Percentiles rank a stretch among this genome's conserved stretches.
These are phyloP conservation scores for Candida sphagnicola DNA, from an alignment of 805 yeast genomes.

Conservation along the genomic window DNA sequence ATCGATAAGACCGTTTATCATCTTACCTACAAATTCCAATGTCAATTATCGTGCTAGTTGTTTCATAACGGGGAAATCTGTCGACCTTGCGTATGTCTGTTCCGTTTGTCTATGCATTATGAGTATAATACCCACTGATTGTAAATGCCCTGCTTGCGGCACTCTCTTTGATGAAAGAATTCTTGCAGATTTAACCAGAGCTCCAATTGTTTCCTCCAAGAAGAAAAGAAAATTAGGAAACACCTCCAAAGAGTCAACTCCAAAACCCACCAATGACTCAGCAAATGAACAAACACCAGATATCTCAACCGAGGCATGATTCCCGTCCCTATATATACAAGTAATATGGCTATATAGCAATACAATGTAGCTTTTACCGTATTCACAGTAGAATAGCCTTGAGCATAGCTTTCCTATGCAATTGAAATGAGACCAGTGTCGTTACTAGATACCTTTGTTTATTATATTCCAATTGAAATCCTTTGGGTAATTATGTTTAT, in stretches of 20 bases:
- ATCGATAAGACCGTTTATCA: constrained; percentile 65
- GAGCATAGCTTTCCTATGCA: too few relatives aligned
- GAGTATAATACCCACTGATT: constrained; percentile 63
- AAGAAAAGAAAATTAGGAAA: constrained; percentile 31
- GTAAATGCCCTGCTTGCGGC: constrained; percentile 82
- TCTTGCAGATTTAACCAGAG: constrained; percentile 52
- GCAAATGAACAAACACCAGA: neutral
- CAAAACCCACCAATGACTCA: neutral
- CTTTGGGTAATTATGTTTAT: constrained; percentile 47
- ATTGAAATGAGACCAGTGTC: too few relatives aligned
- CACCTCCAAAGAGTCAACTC: constrained; percentile 2
- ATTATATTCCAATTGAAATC: constrained; percentile 26
- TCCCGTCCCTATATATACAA: too few relatives aligned
- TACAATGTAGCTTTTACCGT: too few relatives aligned
- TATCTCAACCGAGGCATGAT: neutral
- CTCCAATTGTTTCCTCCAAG: constrained; percentile 49
- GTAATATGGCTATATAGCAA: too few relatives aligned
- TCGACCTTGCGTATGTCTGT: constrained; percentile 93
- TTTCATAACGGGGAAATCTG: constrained; percentile 82
- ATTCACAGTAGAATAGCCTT: too few relatives aligned
- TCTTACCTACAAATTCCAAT: constrained; percentile 76
- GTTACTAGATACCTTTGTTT: constrained; percentile 26
- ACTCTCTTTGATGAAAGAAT: constrained; percentile 68
- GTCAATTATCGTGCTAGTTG: constrained; percentile 96
- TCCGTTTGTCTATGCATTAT: constrained; percentile 85